Conservation (phyloP, 768 basidiomycete species). For the Pleurotus djamor region DNA sequence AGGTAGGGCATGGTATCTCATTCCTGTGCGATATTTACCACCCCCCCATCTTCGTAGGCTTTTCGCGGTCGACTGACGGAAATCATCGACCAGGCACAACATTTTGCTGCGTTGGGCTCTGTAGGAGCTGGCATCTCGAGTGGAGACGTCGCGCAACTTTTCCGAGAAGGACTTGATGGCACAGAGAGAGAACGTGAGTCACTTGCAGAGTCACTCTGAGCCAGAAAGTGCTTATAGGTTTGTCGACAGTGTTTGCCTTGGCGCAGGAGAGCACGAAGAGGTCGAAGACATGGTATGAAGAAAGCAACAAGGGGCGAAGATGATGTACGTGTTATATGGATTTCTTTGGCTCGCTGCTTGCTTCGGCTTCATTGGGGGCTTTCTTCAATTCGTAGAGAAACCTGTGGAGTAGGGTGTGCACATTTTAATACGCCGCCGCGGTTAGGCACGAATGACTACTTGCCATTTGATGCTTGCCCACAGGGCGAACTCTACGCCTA, state of each 20-base stretch:
- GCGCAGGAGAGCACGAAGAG: constrained; percentile 80
- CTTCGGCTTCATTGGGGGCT: constrained; percentile 17
- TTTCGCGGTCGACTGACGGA: constrained; percentile 78
- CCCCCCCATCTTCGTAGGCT: constrained; percentile 47
- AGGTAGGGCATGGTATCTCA: constrained; percentile 31
- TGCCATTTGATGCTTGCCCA: constrained; percentile 87
- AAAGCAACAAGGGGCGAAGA: constrained; percentile 52
- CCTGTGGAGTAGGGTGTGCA: too few species aligned
- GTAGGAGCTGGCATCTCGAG: constrained; percentile 49
- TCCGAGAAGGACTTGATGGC: constrained; percentile 90
- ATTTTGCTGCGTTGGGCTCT: constrained; percentile 73
- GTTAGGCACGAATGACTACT: constrained; percentile 14
- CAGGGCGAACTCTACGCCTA: constrained; percentile 61
- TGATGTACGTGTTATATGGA: constrained; percentile 29
- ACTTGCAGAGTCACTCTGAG: not conserved
- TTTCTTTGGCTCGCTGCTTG: constrained; percentile 24
- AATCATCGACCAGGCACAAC: constrained; percentile 84
- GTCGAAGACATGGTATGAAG: constrained; percentile 86
- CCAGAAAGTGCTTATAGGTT: constrained; percentile 5
- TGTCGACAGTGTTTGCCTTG: constrained; percentile 68
- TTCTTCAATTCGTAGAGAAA: constrained; percentile 63
- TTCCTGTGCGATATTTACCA: constrained; percentile 3
- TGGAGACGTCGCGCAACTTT: constrained; percentile 65
- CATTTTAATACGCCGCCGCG: constrained; percentile 4
- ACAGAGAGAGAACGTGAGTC: constrained; percentile 89